Conservation (phyloP, 1,284 basidiomycete species). For the Ceratorhiza oryzae-sativae region DNA sequence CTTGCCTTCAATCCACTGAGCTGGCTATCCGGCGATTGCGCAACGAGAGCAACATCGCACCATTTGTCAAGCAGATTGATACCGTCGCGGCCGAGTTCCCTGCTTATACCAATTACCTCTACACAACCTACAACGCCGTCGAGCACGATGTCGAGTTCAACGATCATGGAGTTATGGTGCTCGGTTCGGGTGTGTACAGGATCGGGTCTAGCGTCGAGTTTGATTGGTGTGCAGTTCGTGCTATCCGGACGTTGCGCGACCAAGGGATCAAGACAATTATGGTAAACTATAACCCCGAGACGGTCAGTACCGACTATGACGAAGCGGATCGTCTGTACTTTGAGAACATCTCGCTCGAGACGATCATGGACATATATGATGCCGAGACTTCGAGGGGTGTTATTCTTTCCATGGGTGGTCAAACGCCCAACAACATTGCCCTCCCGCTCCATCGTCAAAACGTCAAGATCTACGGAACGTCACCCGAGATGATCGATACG, state of each 20-base stretch:
- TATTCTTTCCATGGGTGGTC: conserved; percentile 97
- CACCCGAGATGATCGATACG: conserved; percentile 99
- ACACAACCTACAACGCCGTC: conserved; percentile 95
- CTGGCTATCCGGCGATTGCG: conserved; percentile 87
- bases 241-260: conserved; percentile 93
- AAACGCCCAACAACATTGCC: conserved; percentile 98
- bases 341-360: conserved; percentile 97
- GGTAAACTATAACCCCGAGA: conserved; percentile 99
- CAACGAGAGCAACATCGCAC: conserved; percentile 82
- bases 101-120: conserved; percentile 97
- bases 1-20: conserved; percentile 83
- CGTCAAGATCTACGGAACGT: conserved; percentile 97
- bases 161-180: conserved; percentile 95
- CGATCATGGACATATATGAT: conserved; percentile 97
- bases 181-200: conserved; percentile 97
- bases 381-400: conserved; percentile 88
- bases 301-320: conserved; percentile 98
- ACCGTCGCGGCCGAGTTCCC: conserved; percentile 99
- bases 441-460: conserved; percentile 93
- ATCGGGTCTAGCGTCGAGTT: conserved; percentile 99
- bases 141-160: conserved; percentile 91
- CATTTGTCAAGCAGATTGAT: conserved; percentile 99
- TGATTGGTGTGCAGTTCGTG: conserved; percentile 99
- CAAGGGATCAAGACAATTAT: conserved; percentile 96
- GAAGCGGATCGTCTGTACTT: conserved; percentile 99